Conservation (phyloP, 2,329 filamentous ascomycete species). For the Metarhizium robertsii region DNA sequence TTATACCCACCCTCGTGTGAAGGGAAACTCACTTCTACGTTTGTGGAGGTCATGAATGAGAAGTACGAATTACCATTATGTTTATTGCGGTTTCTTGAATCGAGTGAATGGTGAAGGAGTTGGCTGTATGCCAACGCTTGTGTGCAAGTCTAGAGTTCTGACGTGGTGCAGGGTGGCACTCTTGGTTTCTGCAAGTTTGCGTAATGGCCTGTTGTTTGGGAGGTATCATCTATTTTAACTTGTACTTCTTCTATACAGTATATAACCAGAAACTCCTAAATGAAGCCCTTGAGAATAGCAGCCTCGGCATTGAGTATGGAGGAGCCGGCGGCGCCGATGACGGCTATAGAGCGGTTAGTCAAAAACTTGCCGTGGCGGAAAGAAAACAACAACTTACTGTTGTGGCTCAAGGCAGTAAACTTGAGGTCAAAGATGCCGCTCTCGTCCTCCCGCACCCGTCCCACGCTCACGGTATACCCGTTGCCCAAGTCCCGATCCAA, state of each 20-base stretch:
- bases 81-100: no score
- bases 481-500: conserved; percentile 77
- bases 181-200: no score
- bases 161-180: no score
- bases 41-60: neutral
- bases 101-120: no score
- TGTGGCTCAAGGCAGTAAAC: conserved; percentile 86
- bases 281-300: conserved; percentile 78
- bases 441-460: conserved; percentile 75
- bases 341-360: conserved; percentile 36
- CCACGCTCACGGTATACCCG: conserved; percentile 87
- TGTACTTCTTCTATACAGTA: neutral
- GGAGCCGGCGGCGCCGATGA: conserved; percentile 92
- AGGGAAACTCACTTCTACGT: neutral
- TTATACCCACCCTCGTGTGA: neutral
- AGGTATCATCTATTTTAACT: neutral
- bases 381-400: conserved; percentile 36
- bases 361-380: no score
- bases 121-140: no score
- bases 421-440: conserved; percentile 89
- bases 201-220: no score
- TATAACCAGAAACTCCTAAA: conserved; percentile 20
- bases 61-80: neutral
- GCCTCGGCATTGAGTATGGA: conserved; percentile 93
- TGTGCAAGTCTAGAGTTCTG: no score